Base-by-base conservation (phyloP, 2,329 filamentous ascomycete species). In the Domatiomyces catenatus region DNA sequence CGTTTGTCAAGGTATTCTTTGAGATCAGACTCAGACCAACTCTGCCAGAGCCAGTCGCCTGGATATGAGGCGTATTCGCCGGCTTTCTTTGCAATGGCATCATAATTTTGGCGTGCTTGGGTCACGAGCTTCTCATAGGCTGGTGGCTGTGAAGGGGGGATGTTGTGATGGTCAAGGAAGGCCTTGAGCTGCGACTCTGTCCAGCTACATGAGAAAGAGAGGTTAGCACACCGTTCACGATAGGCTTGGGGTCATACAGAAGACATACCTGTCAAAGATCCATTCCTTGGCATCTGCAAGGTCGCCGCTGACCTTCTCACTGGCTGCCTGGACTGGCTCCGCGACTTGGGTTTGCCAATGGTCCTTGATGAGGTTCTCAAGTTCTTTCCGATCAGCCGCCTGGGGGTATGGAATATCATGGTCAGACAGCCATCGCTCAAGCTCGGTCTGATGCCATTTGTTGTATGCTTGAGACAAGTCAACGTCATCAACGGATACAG, bases 401-500 rank as follows among this genome's bases (percentile, higher is more conserved):
- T 80, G 82, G n/a, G 92, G 88, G 66, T 95, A 88, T 8, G 90
- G 87, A 52, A 98, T 75, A 66, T 89, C 80, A 70, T 96, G 78
- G 65, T 98, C 92, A 26, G 85, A 85, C 47, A 98, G 80, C 92
- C 92, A 98, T 62, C 89, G 80, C 72, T 98, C 90, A 26, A 98
- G 80, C 75, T 98, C 92, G 19, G 86, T 94, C 74, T 96, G 83
- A 62, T 96, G 90, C 92, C 92, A 98, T 67, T 92, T 95, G 72
- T 96, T 95, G 75, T 96, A 96, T 15, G 83, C 90, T 94, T 63
- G 47, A 48, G 44, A 66, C 58, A 51, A 56, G 36, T 58, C 53
- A 43, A 36, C 26, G 56, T 47, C 28, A 24, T 45, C 7, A 45
- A 44, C n/a, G 26, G 42, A 19, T 49, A 42, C 18, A 42, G 51